phyloP scores from a whole-genome alignment of 176 grass and related monocot species.

The Eragrostis nindensis region DNA sequence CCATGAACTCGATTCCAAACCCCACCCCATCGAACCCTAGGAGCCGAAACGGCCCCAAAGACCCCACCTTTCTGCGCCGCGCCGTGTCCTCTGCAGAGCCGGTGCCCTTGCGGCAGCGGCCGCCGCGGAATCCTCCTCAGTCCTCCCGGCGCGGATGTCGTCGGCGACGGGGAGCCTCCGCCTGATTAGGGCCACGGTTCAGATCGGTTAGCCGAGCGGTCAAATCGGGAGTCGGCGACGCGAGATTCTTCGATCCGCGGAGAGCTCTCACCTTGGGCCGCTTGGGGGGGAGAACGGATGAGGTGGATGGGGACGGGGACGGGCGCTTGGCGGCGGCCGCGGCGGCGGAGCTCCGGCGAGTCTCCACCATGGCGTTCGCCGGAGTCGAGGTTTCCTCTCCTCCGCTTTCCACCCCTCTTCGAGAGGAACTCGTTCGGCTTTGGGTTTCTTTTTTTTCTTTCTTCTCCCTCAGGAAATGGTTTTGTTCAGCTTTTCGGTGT shows the following conservation, averaged over 20 bases:
- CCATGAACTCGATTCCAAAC: conserved; percentile 39
- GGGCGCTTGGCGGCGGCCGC: conserved; percentile 57
- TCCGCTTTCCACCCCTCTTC: conserved; percentile 6
- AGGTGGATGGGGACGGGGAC: conserved; percentile 47
- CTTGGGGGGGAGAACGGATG: conserved; percentile 63
- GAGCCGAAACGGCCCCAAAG: conserved; percentile 13
- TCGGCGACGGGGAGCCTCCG: conserved; percentile 39
- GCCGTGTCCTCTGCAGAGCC: conserved; percentile 33
- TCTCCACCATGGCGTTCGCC: conserved; percentile 86
- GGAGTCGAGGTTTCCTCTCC: conserved; percentile 42
- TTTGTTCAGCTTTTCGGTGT: conserved; percentile 39
- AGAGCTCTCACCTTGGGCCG: conserved; percentile 77
- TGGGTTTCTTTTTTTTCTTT: conserved; percentile 1
- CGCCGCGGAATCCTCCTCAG: conserved; percentile 40
- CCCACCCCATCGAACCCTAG: conserved; percentile 18
- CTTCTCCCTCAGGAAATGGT: conserved; percentile 12
- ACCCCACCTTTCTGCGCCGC: conserved; percentile 38
- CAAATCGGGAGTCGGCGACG: conserved; percentile 23
- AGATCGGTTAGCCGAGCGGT: conserved; percentile 37
- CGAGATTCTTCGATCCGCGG: conserved; percentile 23
- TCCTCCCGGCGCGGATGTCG: conserved; percentile 46
- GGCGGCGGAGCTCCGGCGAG: conserved; percentile 85
- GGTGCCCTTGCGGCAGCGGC: conserved; percentile 35
- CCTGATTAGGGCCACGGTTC: conserved; percentile 31
- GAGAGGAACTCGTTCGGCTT: conserved; percentile 23